Conservation (phyloP, 1,284 basidiomycete species). For the Cutaneotrichosporon sp. region DNA sequence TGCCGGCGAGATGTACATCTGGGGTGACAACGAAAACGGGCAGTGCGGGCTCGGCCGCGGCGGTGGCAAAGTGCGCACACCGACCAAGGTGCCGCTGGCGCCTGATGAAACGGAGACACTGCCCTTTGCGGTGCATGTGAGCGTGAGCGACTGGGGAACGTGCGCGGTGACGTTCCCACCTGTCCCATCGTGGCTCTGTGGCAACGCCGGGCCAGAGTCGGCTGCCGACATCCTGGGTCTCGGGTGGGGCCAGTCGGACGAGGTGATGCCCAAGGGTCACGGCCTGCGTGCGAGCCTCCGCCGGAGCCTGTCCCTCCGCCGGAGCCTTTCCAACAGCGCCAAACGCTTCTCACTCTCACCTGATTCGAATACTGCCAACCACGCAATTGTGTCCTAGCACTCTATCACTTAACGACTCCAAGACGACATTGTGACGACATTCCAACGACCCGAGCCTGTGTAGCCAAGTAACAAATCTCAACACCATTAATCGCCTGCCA, state of each 20-base stretch:
- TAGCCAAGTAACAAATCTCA: no score
- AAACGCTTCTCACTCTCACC: neutral
- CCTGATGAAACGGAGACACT: neutral
- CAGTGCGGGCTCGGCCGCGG: slow-evolving; percentile 1
- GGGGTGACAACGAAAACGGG: slow-evolving; percentile 6
- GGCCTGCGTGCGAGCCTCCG: neutral
- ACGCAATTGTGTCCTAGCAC: neutral
- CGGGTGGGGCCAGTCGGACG: neutral
- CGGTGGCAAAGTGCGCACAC: neutral
- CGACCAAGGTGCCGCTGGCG: neutral
- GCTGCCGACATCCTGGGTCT: neutral
- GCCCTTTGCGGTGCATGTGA: neutral
- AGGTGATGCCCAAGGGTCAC: neutral
- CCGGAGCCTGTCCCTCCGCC: neutral
- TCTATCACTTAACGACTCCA: neutral
- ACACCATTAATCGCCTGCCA: no score
- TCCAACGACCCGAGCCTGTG: neutral
- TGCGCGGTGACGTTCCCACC: neutral
- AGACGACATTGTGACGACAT: neutral
- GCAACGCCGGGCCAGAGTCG: slow-evolving; percentile 2
- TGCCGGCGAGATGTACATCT: slow-evolving; percentile 3
- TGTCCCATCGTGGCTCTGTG: slow-evolving; percentile 1
- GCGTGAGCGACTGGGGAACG: slow-evolving; percentile 4
- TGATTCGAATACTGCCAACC: neutral
- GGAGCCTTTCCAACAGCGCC: neutral